phyloP scores from a whole-genome alignment of 2,329 filamentous ascomycete genomes.

The Laburnicola sp. region DNA sequence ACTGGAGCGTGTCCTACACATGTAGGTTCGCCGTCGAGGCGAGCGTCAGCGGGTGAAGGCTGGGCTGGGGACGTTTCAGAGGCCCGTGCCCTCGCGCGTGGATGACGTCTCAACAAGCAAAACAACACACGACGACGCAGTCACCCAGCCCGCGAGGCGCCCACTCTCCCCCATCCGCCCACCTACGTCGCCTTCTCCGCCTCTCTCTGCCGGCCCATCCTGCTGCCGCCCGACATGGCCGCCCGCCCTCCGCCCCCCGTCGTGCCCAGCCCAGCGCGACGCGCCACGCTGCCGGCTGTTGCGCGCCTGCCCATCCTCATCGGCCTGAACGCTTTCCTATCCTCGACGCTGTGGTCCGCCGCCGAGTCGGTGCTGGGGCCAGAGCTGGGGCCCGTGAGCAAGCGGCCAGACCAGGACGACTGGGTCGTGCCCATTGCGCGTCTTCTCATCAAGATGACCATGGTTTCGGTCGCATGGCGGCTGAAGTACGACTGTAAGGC shows the following conservation, averaged over 20 bases:
- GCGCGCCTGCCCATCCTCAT: constrained; percentile 51
- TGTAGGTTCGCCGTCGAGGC: too few species aligned
- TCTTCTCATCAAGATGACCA: constrained; percentile 62
- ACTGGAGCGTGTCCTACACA: too few species aligned
- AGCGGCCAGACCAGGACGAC: constrained; percentile 62
- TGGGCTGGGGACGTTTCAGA: too few species aligned
- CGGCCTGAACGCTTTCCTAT: constrained; percentile 63
- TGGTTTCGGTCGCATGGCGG: constrained; percentile 74
- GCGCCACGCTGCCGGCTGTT: constrained; percentile 32
- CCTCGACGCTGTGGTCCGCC: constrained; percentile 65
- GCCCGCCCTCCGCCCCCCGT: constrained; percentile 1
- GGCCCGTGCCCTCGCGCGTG: constrained; percentile 3
- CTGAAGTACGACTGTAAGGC: constrained; percentile 70
- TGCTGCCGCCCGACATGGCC: neutral
- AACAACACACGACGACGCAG: constrained; percentile 3
- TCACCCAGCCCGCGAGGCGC: constrained; percentile 3
- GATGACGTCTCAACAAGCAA: constrained; percentile 3
- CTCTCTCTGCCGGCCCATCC: neutral
- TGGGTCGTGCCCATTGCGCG: constrained; percentile 59
- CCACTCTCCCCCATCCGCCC: neutral
- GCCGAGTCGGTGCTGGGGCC: constrained; percentile 62
- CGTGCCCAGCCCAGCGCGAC: constrained; percentile 1
- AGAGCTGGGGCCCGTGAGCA: constrained; percentile 69
- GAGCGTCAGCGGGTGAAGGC: too few species aligned
- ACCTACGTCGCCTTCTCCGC: neutral